Base-by-base conservation (phyloP, 768 basidiomycete species). In the Pulveroboletus sp. region DNA sequence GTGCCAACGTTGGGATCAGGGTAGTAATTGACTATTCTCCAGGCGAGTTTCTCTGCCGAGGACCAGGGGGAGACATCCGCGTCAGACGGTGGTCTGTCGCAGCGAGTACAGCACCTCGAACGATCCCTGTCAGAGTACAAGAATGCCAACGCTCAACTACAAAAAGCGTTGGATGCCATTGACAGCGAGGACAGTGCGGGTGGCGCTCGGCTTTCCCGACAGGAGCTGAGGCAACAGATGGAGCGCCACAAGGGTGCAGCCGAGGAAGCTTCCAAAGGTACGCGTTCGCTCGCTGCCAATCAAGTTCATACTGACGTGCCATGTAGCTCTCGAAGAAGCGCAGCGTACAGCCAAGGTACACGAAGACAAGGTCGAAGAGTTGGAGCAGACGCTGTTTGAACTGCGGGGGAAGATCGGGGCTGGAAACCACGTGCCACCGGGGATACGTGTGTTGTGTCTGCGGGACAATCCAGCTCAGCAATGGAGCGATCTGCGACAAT, bases 371-470 rank as follows among this genome's bases (percentile, higher is more conserved):
- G 80, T 89, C 29, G 89, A 90, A 21, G 61, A 71, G n/a, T 75
- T 91, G 32, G 87, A 90, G 58, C 90, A 92, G 62, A 74, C 76
- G 10, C 76, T 93, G 8, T 90, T 88, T 61, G 87, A 92, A 45
- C 74, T 91, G 2, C 70, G 77, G 4, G 89, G 89, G 1, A 83
- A 87, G 63, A 83, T 90, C 23, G 89, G 82, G 0, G 80, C 77
- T 0, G 91, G 90, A 4, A 71, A 83, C 35, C 86, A 90, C 55
- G 74, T 90, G 1, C 88, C 90, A 0, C 86, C 86, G 0, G 79
- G 79, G 33, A 73, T 78, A 17, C 82, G 86, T 5, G 76, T 91
- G 2, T 66, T 91, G n/a, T 76, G 80, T 41, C 67, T 94, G 55
- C 69, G 67, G 8, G 82, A 87, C 38, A 94, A 94, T 57, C 94